Percentiles rank a stretch among this genome's conserved stretches.
These are phyloP conservation scores for Phaeotremella skinneri DNA, from an alignment of 768 basidiomycete genomes.

Conservation along the genomic window DNA sequence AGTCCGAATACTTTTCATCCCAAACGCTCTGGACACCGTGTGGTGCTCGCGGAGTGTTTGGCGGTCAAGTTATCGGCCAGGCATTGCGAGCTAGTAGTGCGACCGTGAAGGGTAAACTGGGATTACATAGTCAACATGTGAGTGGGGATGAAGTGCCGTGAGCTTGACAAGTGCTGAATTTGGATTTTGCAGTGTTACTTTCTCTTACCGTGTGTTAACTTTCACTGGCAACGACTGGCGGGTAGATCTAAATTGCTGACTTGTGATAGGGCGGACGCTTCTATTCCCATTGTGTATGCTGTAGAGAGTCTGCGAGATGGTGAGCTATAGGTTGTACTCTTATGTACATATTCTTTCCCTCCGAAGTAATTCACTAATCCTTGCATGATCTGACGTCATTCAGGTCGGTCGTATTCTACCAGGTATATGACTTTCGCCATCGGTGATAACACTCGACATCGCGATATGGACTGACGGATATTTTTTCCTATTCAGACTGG, in stretches of 20 bases:
- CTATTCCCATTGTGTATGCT: conserved; percentile 38
- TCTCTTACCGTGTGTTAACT: conserved; percentile 30
- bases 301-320: conserved; percentile 49
- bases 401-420: conserved; percentile 19
- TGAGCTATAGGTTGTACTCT: conserved; percentile 31
- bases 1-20: conserved; percentile 12
- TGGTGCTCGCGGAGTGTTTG: conserved; percentile 49
- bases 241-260: conserved; percentile 1
- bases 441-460: background rate
- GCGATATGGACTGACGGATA: background rate
- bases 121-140: conserved; percentile 44
- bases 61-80: conserved; percentile 52
- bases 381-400: background rate
- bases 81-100: conserved; percentile 41
- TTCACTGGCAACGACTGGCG: background rate
- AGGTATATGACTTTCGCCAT: conserved; percentile 6
- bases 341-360: background rate
- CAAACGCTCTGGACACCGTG: conserved; percentile 39
- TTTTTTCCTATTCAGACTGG: conserved; percentile 20
- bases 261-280: conserved; percentile 17
- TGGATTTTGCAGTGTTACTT: conserved; percentile 40
- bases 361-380: background rate
- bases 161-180: background rate
- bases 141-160: conserved; percentile 1
- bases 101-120: conserved; percentile 31